Conservation (phyloP, 306 rosid species). For the Ceratonia siliqua region DNA sequence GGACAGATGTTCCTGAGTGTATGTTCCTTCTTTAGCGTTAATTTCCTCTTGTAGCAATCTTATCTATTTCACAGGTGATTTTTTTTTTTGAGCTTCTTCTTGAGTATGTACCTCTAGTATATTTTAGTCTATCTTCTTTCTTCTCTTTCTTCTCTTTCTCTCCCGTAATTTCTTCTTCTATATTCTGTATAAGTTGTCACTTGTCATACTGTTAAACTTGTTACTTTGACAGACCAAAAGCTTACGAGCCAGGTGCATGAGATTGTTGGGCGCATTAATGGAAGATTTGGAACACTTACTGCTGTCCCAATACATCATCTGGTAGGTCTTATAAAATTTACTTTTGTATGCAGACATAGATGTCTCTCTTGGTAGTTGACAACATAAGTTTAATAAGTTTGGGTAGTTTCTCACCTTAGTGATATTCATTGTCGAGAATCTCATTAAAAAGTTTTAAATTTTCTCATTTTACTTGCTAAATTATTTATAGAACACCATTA, state of each 20-base stretch:
- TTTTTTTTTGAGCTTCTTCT: neutral
- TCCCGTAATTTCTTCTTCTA: neutral
- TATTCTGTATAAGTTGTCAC: neutral
- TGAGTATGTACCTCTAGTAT: neutral
- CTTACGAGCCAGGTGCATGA: conserved; percentile 98
- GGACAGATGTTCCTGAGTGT: conserved; percentile 93
- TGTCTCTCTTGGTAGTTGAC: conserved; percentile 4
- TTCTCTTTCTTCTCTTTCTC: neutral
- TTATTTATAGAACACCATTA: neutral
- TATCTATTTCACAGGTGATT: neutral
- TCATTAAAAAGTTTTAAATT: neutral
- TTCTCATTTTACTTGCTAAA: neutral
- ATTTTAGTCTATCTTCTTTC: neutral
- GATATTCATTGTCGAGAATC: neutral
- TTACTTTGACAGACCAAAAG: conserved; percentile 76
- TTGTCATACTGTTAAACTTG: neutral
- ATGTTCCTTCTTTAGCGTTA: conserved; percentile 43
- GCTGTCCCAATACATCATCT: conserved; percentile 96
- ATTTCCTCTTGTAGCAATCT: conserved; percentile 25
- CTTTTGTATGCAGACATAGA: conserved; percentile 20
- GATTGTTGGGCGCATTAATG: conserved; percentile 97
- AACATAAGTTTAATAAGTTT: neutral
- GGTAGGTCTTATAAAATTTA: conserved; percentile 56
- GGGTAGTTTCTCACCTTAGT: neutral
- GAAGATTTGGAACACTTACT: conserved; percentile 95